A percentile compares a stretch with the other conserved stretches of the same genome.
Evolutionary conservation across 495 filamentous ascomycete genomes (phyloP).

Genomic region (Letharia columbiana): DNA sequence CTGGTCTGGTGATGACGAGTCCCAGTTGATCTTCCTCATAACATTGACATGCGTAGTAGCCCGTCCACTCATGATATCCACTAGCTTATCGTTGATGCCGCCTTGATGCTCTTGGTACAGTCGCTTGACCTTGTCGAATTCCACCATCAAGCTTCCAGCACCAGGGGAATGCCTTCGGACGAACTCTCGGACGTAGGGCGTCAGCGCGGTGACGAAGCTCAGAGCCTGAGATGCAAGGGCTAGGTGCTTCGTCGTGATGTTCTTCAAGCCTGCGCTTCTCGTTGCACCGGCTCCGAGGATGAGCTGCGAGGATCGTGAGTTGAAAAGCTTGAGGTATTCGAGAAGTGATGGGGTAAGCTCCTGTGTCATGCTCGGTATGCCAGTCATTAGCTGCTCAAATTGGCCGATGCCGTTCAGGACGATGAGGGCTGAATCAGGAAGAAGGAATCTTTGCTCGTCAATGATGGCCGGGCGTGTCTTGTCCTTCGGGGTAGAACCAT

Average conservation of each 20-base stretch:
- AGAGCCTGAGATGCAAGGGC: slow-evolving; percentile 86
- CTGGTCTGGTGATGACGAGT: slow-evolving; percentile 35
- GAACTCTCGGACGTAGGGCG: slow-evolving; percentile 88
- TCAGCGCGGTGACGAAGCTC: slow-evolving; percentile 75
- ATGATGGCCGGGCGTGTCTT: slow-evolving; percentile 65
- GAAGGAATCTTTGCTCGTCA: slow-evolving; percentile 76
- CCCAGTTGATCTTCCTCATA: slow-evolving; percentile 73
- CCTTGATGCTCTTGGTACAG: slow-evolving; percentile 87
- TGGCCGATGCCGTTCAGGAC: slow-evolving; percentile 73
- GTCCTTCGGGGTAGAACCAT: slow-evolving; percentile 50
- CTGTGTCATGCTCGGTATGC: slow-evolving; percentile 77
- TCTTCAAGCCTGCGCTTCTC: slow-evolving; percentile 80
- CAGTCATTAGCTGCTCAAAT: slow-evolving; percentile 73
- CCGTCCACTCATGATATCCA: slow-evolving; percentile 88
- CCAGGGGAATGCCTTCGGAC: slow-evolving; percentile 67
- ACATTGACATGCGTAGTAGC: slow-evolving; percentile 61
- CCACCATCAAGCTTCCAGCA: slow-evolving; percentile 56
- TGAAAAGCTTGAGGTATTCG: slow-evolving; percentile 80
- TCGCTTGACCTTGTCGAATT: slow-evolving; percentile 89
- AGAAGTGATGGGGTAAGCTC: slow-evolving; percentile 68
- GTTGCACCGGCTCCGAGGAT: slow-evolving; percentile 94
- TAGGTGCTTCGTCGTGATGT: slow-evolving; percentile 93
- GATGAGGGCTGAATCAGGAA: slow-evolving; percentile 70
- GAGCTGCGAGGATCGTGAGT: slow-evolving; percentile 84
- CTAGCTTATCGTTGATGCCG: slow-evolving; percentile 88